A percentile compares a stretch with the other conserved stretches of the same genome.
Conservation (phyloP, 352 stramenopile species). For the Phytophthora sp. region DNA sequence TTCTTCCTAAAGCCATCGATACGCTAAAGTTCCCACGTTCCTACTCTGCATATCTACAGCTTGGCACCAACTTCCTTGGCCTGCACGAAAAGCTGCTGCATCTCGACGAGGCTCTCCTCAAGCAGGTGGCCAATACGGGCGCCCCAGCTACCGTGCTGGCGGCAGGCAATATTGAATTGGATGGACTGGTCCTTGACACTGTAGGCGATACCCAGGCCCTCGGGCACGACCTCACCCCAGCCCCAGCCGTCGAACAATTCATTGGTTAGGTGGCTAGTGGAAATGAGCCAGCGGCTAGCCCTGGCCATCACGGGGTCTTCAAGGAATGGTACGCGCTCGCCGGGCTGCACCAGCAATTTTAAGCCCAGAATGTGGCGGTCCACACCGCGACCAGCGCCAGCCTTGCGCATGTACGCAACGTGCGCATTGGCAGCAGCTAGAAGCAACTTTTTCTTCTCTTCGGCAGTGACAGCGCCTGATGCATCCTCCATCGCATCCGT, state of each 20-base stretch:
- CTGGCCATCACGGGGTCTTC: constrained; percentile 71
- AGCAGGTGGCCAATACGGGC: constrained; percentile 75
- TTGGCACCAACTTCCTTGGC: constrained; percentile 43
- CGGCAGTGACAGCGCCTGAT: constrained; percentile 29
- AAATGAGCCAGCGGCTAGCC: constrained; percentile 80
- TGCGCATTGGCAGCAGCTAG: constrained; percentile 52
- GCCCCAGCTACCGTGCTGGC: constrained; percentile 53
- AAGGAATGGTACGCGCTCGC: constrained; percentile 69
- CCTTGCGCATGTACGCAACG: constrained; percentile 75
- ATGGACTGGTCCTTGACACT: constrained; percentile 82
- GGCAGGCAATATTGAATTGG: constrained; percentile 86
- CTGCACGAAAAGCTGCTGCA: constrained; percentile 69
- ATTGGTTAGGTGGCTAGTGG: constrained; percentile 83
- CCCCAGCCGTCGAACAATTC: constrained; percentile 86
- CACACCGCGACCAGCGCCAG: constrained; percentile 83
- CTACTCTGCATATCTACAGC: constrained; percentile 44
- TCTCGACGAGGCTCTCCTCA: constrained; percentile 79
- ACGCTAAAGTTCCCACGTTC: too few relatives aligned
- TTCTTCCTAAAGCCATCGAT: too few relatives aligned
- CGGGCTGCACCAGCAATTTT: constrained; percentile 55
- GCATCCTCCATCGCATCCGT: constrained; percentile 81
- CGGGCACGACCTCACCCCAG: constrained; percentile 82
- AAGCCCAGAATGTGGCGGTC: constrained; percentile 95
- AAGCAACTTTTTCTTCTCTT: constrained; percentile 57
- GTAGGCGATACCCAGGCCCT: constrained; percentile 83